Percentiles rank a stretch among this genome's conserved stretches.
These are phyloP conservation scores for Chimonanthus praecox DNA, from an alignment of 164 flowering plant genomes.

Conservation along the genomic window DNA sequence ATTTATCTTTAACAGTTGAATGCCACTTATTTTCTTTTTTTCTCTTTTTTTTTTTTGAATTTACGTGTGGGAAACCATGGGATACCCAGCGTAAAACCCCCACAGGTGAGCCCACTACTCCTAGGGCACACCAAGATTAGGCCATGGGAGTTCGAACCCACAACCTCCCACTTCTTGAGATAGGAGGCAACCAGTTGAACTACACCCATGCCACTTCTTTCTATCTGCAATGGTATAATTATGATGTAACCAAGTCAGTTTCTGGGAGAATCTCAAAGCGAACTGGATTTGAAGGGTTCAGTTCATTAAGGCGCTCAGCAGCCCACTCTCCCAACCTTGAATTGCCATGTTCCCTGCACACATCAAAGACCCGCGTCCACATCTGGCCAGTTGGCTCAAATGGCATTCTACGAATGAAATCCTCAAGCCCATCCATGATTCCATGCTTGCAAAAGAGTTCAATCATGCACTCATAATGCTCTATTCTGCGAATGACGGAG, in stretches of 20 bases:
- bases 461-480: conserved; percentile 60
- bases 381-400: conserved; percentile 45
- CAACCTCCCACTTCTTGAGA: no score
- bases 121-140: no score
- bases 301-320: conserved; percentile 27
- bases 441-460: conserved; percentile 44
- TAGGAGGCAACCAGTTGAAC: no score
- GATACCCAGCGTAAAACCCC: no score
- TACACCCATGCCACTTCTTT: no score
- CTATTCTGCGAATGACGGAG: conserved; percentile 37
- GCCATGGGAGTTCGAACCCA: no score
- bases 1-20: neutral
- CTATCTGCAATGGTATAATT: neutral
- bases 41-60: no score
- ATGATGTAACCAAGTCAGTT: neutral
- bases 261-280: conserved; percentile 21
- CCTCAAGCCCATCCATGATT: conserved; percentile 43
- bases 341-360: conserved; percentile 32
- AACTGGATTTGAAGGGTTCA: conserved; percentile 23
- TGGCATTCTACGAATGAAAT: conserved; percentile 41
- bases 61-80: no score
- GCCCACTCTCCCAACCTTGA: conserved; percentile 41
- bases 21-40: neutral
- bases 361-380: conserved; percentile 37
- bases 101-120: no score